Percentiles rank a stretch among this genome's conserved stretches.
Conservation (phyloP, 768 basidiomycete species). For the Leccinellum luteum region DNA sequence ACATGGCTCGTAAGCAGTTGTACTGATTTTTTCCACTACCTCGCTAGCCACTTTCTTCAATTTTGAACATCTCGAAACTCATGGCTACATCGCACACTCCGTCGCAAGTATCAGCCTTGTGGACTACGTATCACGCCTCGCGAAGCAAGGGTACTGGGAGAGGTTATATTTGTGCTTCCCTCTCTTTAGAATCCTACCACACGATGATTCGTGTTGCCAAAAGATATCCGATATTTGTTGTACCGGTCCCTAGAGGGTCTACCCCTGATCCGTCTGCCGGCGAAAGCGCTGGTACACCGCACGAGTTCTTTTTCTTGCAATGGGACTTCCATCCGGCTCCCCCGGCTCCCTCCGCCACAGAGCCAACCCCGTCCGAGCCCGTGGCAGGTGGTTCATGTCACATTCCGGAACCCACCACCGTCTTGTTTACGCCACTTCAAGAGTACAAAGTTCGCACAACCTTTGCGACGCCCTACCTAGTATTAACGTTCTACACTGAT, state of each 20-base stretch:
- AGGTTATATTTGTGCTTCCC: slow-evolving; percentile 80
- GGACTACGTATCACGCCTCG: slow-evolving; percentile 86
- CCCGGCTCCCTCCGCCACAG: slow-evolving; percentile 47
- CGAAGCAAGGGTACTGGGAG: slow-evolving; percentile 78
- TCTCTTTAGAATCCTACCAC: slow-evolving; percentile 70
- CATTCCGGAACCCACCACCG: slow-evolving; percentile 63
- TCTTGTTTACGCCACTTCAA: slow-evolving; percentile 89
- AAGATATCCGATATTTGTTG: slow-evolving; percentile 74
- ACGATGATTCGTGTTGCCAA: slow-evolving; percentile 63
- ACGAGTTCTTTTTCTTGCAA: slow-evolving; percentile 85
- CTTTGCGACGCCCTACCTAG: slow-evolving; percentile 89
- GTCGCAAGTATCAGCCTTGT: slow-evolving; percentile 75
- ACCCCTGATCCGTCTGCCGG: slow-evolving; percentile 24
- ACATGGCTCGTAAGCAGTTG: not conserved
- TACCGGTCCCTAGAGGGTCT: slow-evolving; percentile 68
- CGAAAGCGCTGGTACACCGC: slow-evolving; percentile 40
- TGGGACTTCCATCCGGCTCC: slow-evolving; percentile 86
- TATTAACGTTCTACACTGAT: slow-evolving; percentile 90
- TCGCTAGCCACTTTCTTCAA: slow-evolving; percentile 69
- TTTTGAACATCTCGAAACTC: slow-evolving; percentile 75
- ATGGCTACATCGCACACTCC: slow-evolving; percentile 65
- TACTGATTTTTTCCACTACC: not conserved
- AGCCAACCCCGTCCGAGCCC: slow-evolving; percentile 44
- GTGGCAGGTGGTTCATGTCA: slow-evolving; percentile 19
- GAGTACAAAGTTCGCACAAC: slow-evolving; percentile 86